These are phyloP conservation scores for Hypseocharis bilobata DNA, from an alignment of 441 rosid species.

Conservation along the genomic window DNA sequence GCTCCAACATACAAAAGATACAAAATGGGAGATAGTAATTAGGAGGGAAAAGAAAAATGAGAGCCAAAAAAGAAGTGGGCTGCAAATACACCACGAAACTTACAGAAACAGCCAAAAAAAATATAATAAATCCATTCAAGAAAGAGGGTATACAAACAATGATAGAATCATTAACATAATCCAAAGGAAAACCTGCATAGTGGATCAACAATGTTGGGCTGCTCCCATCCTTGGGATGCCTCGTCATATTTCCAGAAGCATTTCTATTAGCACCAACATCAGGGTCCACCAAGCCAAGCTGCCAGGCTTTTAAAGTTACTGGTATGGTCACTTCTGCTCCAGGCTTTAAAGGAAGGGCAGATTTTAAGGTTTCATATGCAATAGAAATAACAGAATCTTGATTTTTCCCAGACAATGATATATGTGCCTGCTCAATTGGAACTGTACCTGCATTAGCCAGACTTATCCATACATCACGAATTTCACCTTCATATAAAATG, in stretches of 20 bases:
- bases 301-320: constrained; percentile 91
- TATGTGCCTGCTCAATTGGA: constrained; percentile 82
- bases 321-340: constrained; percentile 82
- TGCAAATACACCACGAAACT: no score
- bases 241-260: constrained; percentile 47
- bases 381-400: constrained; percentile 81
- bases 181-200: constrained; percentile 56
- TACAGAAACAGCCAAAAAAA: no score
- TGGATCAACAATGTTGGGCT: constrained; percentile 76
- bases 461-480: constrained; percentile 68
- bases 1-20: no score
- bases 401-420: constrained; percentile 85
- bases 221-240: constrained; percentile 62
- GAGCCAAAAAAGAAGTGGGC: no score
- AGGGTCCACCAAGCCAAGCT: constrained; percentile 49
- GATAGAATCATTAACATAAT: neutral
- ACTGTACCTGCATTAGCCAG: constrained; percentile 92
- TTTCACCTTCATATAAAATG: constrained; percentile 87
- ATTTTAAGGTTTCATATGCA: constrained; percentile 52
- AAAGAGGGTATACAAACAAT: neutral
- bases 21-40: no score
- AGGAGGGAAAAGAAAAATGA: no score
- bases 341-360: constrained; percentile 82
- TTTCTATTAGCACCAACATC: constrained; percentile 47
- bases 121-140: neutral